These are phyloP conservation scores for Diophrys appendiculata DNA, from an alignment of 73 alveolate species.

Conservation along the genomic window DNA sequence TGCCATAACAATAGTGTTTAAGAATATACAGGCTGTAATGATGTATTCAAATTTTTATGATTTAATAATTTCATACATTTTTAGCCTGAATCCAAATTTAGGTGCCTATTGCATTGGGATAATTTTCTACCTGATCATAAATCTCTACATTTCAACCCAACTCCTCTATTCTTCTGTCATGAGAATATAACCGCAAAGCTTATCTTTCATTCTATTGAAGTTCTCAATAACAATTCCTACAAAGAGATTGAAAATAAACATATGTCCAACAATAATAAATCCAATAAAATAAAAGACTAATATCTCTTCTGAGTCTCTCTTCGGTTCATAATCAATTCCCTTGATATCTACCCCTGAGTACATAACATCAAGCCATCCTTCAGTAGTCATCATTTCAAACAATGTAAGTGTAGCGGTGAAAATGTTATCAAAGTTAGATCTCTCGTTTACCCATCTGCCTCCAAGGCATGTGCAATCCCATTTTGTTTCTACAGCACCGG, in stretches of 20 bases:
- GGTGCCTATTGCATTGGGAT: background rate
- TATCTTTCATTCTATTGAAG: slow-evolving; percentile 53
- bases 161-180: slow-evolving; percentile 22
- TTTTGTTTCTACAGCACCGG: background rate
- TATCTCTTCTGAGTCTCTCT: background rate
- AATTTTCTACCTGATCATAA: slow-evolving; percentile 1
- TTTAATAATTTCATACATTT: background rate
- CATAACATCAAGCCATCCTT: slow-evolving; percentile 73
- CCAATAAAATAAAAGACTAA: slow-evolving; percentile 31
- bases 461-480: slow-evolving; percentile 66
- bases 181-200: background rate
- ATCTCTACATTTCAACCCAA: slow-evolving; percentile 30
- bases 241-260: slow-evolving; percentile 72
- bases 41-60: slow-evolving; percentile 20
- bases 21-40: slow-evolving; percentile 18
- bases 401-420: slow-evolving; percentile 57
- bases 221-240: slow-evolving; percentile 78
- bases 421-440: slow-evolving; percentile 74
- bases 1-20: slow-evolving; percentile 36
- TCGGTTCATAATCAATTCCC: slow-evolving; percentile 40
- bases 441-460: slow-evolving; percentile 67
- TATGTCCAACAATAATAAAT: slow-evolving; percentile 63
- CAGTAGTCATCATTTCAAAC: slow-evolving; percentile 69
- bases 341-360: slow-evolving; percentile 43
- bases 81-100: background rate